Conservation (phyloP, 345 rosid species). For the Boechera retrofracta region DNA sequence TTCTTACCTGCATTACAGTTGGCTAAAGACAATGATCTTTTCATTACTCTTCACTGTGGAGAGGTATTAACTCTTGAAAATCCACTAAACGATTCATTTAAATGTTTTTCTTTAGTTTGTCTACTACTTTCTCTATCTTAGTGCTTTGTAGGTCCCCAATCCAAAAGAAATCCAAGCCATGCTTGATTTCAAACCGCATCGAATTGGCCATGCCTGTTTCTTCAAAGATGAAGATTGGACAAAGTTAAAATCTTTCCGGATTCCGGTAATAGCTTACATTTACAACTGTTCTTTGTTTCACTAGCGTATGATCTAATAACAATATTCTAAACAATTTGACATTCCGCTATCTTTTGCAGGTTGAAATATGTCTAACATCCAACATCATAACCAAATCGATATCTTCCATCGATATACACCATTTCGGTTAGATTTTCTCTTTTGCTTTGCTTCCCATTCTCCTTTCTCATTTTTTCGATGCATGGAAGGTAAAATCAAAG, state of each 20-base stretch:
- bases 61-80: constrained; percentile 59
- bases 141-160: constrained; percentile 86
- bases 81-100: not conserved
- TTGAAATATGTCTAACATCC: constrained; percentile 97
- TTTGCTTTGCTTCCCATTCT: constrained; percentile 9
- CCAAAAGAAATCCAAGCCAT: constrained; percentile 75
- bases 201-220: constrained; percentile 91
- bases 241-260: constrained; percentile 63
- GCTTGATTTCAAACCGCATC: constrained; percentile 85
- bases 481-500: not conserved
- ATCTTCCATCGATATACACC: constrained; percentile 85
- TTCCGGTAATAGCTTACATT: constrained; percentile 58
- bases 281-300: not conserved
- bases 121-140: constrained; percentile 54
- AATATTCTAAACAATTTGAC: not conserved
- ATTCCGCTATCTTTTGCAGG: constrained; percentile 53
- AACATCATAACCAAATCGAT: constrained; percentile 81
- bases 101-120: constrained; percentile 36
- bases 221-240: constrained; percentile 66
- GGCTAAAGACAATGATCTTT: constrained; percentile 79
- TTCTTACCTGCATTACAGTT: constrained; percentile 81
- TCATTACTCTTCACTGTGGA: constrained; percentile 92
- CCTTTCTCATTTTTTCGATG: not conserved
- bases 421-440: constrained; percentile 66
- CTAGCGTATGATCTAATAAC: not conserved